Base-by-base conservation (phyloP, 192 early-diverging fungal species). In the Phycomyces blakesleeanus region DNA sequence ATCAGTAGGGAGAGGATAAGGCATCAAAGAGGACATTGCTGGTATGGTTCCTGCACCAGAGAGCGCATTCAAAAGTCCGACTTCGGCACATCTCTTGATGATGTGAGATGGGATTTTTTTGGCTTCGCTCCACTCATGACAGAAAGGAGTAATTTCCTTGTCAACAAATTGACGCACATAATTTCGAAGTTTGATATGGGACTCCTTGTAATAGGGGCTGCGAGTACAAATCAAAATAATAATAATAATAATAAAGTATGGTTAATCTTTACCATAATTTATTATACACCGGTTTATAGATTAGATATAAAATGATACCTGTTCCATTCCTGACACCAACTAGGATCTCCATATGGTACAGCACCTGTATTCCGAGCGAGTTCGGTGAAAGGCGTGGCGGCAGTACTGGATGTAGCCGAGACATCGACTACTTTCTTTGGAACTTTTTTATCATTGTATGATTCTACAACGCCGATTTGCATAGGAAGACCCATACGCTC, bases 191-290 rank as follows among this genome's bases (percentile, higher is more conserved):
- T 81, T 66, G 41, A 86, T 72, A 69, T 93, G 91, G 6, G 76
- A 74, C 10, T 89, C 85, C 39, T 83, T 91, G 79, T 93, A 93
- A 78, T 90, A 91, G 24, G 91, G 91, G 44, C 81, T 85, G n/a
- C n/a, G n/a, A 51, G 66, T 21, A 39, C 59, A 77, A 20, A 14
- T 11, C 0, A 7, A 61, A 1, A 37, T 47, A 44, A n/a, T n/a
- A n/a, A n/a, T n/a, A n/a, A n/a, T n/a, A n/a, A n/a, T n/a, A n/a
- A n/a, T n/a, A n/a, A n/a, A n/a, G n/a, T n/a, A n/a, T n/a, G n/a
- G n/a, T n/a, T n/a, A n/a, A n/a, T n/a, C n/a, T n/a, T n/a, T n/a
- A n/a, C n/a, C n/a, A n/a, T n/a, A n/a, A n/a, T n/a, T n/a, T n/a
- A n/a, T n/a, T n/a, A n/a, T n/a, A n/a, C n/a, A n/a, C n/a, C n/a